Conservation (phyloP, 2,329 filamentous ascomycete genomes). For the Pseudogymnoascus sp. region DNA sequence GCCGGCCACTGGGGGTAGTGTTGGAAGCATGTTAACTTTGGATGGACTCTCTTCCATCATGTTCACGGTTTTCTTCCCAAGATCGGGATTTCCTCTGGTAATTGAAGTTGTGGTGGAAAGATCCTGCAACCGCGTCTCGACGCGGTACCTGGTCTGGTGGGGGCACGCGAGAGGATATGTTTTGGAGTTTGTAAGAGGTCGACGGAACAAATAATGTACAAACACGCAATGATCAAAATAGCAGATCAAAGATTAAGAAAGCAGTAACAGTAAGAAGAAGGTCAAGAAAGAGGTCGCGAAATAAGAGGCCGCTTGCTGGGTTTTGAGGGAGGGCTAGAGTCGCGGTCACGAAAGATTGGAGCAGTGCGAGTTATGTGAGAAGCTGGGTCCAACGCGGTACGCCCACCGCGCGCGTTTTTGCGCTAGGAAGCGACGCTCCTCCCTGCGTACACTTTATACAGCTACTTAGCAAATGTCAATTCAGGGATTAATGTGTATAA, state of each 20-base stretch:
- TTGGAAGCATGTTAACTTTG: slow-evolving; percentile 25
- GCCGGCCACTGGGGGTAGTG: slow-evolving; percentile 32
- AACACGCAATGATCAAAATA: neutral
- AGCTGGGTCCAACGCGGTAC: slow-evolving; percentile 10
- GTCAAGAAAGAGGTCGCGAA: neutral
- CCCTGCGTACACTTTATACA: slow-evolving; percentile 7
- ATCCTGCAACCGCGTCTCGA: slow-evolving; percentile 7
- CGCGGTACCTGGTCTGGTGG: neutral
- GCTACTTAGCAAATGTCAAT: slow-evolving; percentile 1
- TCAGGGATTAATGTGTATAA: neutral
- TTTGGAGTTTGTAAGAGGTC: neutral
- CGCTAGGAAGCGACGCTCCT: slow-evolving; percentile 10
- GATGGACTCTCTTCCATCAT: slow-evolving; percentile 31
- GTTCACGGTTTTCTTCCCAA: slow-evolving; percentile 17
- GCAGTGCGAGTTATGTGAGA: slow-evolving; percentile 5
- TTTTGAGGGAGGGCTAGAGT: slow-evolving; percentile 9
- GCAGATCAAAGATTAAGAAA: neutral
- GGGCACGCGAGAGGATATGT: slow-evolving; percentile 5
- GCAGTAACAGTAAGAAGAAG: neutral
- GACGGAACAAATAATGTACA: slow-evolving; percentile 3
- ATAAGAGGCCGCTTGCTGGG: slow-evolving; percentile 4
- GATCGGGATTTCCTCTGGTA: neutral
- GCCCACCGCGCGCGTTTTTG: slow-evolving; percentile 8
- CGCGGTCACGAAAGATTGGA: slow-evolving; percentile 9
- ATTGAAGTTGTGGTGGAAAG: slow-evolving; percentile 6